Conservation (phyloP, 2,329 filamentous ascomycete genomes). For the Coniochaeta sp. region DNA sequence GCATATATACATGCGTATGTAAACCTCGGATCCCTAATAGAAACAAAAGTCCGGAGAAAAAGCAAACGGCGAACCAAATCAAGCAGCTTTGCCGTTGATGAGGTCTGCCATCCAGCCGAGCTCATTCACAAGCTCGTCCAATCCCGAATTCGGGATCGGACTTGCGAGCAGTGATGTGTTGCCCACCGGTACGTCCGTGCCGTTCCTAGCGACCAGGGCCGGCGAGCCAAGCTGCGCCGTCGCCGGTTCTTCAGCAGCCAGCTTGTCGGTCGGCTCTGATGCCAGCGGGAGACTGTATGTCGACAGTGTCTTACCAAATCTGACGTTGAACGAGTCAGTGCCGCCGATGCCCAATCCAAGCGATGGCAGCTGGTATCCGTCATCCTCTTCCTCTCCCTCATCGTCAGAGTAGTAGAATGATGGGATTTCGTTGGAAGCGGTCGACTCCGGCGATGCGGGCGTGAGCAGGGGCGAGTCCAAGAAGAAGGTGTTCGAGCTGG, state of each 20-base stretch:
- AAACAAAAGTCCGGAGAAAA: background rate
- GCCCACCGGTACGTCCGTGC: conserved; percentile 14
- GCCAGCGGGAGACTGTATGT: conserved; percentile 41
- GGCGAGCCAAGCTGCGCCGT: conserved; percentile 12
- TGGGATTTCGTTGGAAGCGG: conserved; percentile 30
- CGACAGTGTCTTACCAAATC: conserved; percentile 20
- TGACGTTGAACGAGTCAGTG: conserved; percentile 13
- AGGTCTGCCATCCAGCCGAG: conserved; percentile 44
- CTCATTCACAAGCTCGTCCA: conserved; percentile 31
- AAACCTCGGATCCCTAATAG: background rate
- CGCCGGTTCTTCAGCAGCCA: conserved; percentile 2
- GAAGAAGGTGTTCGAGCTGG: conserved; percentile 18
- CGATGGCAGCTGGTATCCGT: conserved; percentile 28
- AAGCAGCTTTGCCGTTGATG: conserved; percentile 19
- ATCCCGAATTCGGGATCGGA: conserved; percentile 21
- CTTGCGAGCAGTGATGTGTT: conserved; percentile 17
- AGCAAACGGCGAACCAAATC: too few species aligned
- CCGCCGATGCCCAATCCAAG: conserved; percentile 4
- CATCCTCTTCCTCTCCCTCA: conserved; percentile 29
- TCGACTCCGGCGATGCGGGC: conserved; percentile 27
- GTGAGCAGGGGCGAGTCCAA: conserved; percentile 22
- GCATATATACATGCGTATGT: background rate
- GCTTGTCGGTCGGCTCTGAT: conserved; percentile 17
- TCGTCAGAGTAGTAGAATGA: conserved; percentile 37
- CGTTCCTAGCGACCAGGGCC: conserved; percentile 19